Conservation (phyloP, 2,329 filamentous ascomycete genomes). For the Aspergillus melleus region DNA sequence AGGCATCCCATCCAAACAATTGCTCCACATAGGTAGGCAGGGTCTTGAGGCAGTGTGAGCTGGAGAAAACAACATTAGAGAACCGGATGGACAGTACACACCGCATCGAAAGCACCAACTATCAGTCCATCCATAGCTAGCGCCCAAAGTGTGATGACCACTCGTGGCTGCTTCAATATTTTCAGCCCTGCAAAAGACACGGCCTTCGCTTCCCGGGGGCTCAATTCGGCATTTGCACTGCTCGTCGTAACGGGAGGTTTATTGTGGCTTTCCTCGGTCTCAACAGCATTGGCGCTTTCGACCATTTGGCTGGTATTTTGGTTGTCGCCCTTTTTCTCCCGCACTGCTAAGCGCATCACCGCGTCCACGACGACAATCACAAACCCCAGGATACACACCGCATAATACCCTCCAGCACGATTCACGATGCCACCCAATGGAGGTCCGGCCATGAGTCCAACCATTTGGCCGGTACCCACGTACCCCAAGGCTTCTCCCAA, state of each 20-base stretch:
- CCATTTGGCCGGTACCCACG: slow-evolving; percentile 55
- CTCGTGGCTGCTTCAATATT: slow-evolving; percentile 4
- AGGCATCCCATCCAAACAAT: slow-evolving; percentile 55
- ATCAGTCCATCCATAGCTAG: slow-evolving; percentile 4
- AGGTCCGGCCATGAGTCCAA: slow-evolving; percentile 57
- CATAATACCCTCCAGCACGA: slow-evolving; percentile 55
- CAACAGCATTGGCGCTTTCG: background rate
- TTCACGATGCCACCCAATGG: slow-evolving; percentile 61
- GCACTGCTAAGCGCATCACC: slow-evolving; percentile 56
- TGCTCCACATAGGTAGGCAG: slow-evolving; percentile 55
- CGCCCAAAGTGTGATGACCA: slow-evolving; percentile 9
- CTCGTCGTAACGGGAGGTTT: background rate
- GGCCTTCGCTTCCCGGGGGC: background rate
- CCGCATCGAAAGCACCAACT: slow-evolving; percentile 31
- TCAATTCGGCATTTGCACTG: background rate
- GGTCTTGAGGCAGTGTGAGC: slow-evolving; percentile 19
- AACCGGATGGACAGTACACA: background rate
- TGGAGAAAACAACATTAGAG: background rate
- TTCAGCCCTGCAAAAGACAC: background rate
- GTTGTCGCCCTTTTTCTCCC: slow-evolving; percentile 59
- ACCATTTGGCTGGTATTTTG: background rate
- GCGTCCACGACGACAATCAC: slow-evolving; percentile 60
- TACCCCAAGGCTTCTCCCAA: slow-evolving; percentile 62
- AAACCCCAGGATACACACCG: slow-evolving; percentile 58
- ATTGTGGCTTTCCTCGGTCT: background rate